Base-by-base conservation (phyloP, 2,329 filamentous ascomycete species). In the Rugonectria rugulosa region DNA sequence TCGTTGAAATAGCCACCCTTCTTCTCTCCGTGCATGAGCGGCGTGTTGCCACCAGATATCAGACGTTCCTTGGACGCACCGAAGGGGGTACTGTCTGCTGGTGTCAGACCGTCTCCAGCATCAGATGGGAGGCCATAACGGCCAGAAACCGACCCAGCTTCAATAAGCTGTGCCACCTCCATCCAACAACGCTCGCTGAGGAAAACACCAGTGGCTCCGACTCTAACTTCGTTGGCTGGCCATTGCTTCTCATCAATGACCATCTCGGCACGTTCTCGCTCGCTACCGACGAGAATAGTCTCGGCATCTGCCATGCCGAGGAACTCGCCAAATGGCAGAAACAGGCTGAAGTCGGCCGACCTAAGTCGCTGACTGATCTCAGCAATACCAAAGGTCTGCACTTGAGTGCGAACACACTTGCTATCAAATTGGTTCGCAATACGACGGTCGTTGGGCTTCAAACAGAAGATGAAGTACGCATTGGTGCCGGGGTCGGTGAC, bases 371-470 rank as follows among this genome's bases (percentile, higher is more conserved):
- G 93, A 70, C 93, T 97, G 73, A 99, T 97, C 71, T 99, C 95
- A 1, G 93, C 93, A 68, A 99, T 96, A 26, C 95, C 95, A 64
- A 98, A 91, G 0, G 92, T 96, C 70, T 98, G 94, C 1, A 99
- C 85, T 71, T 99, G 95, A 10, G 90, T 91, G 4, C 95, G 88
- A 19, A 99, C 95, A 71, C 95, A 99, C 75, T 98, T 98, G 83
- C 92, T 97, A 74, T 99, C 95, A 67, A 98, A 99, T 70, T 99
- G 95, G 65, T 99, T 99, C 59, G 95, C 94, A 63, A 99, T 99
- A 44, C 95, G 88, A 48, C 95, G 86, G 72, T 99, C 95, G 66
- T 99, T 99, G 19, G 95, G 94, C 76, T 99, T 99, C 61, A 99
- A 77, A 69, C 95, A 99, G 75, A 99, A 97, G 38, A 99, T 85